These are phyloP conservation scores for Colletotrichum siamense DNA, from an alignment of 2,329 filamentous ascomycete genomes.

Conservation along the genomic window DNA sequence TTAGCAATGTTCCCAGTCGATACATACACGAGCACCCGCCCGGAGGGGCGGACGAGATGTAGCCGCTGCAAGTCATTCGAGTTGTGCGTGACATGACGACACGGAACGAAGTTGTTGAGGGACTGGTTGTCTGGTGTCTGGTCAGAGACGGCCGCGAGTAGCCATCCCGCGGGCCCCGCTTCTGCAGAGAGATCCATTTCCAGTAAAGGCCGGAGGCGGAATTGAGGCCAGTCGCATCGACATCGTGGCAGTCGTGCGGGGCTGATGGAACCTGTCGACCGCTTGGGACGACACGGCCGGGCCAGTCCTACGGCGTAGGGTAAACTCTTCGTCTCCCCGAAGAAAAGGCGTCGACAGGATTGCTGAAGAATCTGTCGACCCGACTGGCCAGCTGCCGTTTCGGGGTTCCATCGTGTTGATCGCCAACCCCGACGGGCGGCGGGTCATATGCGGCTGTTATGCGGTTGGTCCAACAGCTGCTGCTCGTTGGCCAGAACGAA, in stretches of 20 bases:
- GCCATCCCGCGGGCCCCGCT: constrained; percentile 2
- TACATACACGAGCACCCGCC: constrained; percentile 1
- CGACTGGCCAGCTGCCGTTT: constrained; percentile 12
- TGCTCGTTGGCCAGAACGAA: constrained; percentile 4
- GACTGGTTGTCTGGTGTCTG: background rate
- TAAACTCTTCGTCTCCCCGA: background rate
- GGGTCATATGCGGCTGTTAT: constrained; percentile 19
- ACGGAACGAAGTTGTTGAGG: background rate
- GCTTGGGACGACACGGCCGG: background rate
- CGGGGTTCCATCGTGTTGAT: constrained; percentile 6
- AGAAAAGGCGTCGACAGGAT: background rate
- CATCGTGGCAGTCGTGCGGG: constrained; percentile 7
- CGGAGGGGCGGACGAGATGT: constrained; percentile 2
- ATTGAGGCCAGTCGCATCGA: constrained; percentile 14
- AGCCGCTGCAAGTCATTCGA: constrained; percentile 22
- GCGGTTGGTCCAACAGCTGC: constrained; percentile 7
- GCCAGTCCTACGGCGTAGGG: background rate
- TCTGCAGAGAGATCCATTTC: constrained; percentile 13
- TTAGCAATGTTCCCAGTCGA: background rate
- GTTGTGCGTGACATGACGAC: constrained; percentile 14
- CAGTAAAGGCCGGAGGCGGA: constrained; percentile 11
- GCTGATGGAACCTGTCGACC: background rate
- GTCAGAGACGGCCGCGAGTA: background rate
- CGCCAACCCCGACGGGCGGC: background rate
- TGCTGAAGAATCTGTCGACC: constrained; percentile 11